Base-by-base conservation (phyloP, 1,139 yeast species). In the Protomyces arabidopsidicola region DNA sequence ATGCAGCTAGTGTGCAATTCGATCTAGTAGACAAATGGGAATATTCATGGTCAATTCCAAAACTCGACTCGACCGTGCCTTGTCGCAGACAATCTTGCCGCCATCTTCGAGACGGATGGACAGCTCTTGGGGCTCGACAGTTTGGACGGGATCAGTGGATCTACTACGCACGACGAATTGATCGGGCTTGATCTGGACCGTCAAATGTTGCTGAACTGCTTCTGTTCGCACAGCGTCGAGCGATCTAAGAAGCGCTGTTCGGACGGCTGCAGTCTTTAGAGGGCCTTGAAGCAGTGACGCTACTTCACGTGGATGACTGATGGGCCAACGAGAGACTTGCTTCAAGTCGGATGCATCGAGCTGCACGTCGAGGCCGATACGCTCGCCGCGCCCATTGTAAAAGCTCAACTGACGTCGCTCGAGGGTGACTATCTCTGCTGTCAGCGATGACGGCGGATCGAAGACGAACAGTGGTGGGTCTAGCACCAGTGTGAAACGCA, bases 1-100 rank as follows among this genome's bases (percentile, higher is more conserved):
- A 10, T 16, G 48, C 48, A 42, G 6, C 22, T 76, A 38, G 77
- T 68, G 68, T 53, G 54, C 53, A 56, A 1, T 1, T 22, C 22
- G 27, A 45, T 45, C 51, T 12, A 50, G 53, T 0, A 50, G 27
- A 20, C 14, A 22, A 10, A 50, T 16, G 16, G 36, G 53, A 1
- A 31, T 20, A 22, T 50, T 31, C 18, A 20, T 14, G 12, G 18
- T 24, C 35, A 18, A n/a, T 50, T 50, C 18, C 20, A 50, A 34
- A 4, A 50, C 5, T 5, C 20, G 35, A 14, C 10, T 50, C 16
- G 10, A n/a, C 14, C 20, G 53, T 24, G 16, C 8, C 10, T n/a
- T 3, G 10, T 14, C 24, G 20, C 36, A 16, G 6, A 24, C 34
- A 5, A 24, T 8, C 18, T 16, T 16, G 16, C 36, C 36, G 14